Base-by-base conservation (phyloP, 805 yeast genomes). In the Starmerella ratchasimensis region DNA sequence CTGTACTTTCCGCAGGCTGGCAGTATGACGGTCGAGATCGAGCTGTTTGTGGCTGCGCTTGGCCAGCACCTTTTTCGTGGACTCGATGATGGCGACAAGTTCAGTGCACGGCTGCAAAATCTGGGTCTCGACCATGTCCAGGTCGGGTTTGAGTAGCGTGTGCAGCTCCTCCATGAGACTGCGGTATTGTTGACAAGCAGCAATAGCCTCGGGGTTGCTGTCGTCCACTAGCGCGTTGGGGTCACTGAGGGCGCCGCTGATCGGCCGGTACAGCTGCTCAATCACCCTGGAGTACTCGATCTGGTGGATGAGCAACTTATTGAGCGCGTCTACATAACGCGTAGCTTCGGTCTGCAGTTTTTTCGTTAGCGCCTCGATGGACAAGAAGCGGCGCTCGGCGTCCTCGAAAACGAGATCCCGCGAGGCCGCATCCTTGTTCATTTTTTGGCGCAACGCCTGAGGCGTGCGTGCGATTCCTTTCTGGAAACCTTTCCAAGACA, bases 351-450 rank as follows among this genome's bases (percentile, higher is more conserved):
- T 83, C 50, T 84, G 79, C 43, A 90, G 67, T 55, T 82, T 80
- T 63, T 83, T 81, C 27, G 96, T 84, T 59, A 86, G 94, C 14
- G 63, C 57, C 59, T 90, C 98, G 51, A 90, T 67, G 55, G 88
- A 95, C 56, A 80, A 80, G 67, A 90, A 90, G 54, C 98, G 72
- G 59, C 96, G 74, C 60, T 90, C 98, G 5, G 98, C 97, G 62
- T 90, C 98, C 21, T 69, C 71, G 59, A 84, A 90, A 11, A 90
- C 95, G 0, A 94, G 73, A 55, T 90, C 98, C 33, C 62, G 67
- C n/a, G 84, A 75, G 31, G 39, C 41, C 26, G 53, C 53, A 35
- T 63, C 64, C 82, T 83, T 84, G 61, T 90, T 78, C 63, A 90
- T 60, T 69, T 83, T 84, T 61, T 81, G 94, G 50, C 90, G 78